phyloP scores from a whole-genome alignment of 495 filamentous ascomycete genomes.

The Aspergillus ostianus region DNA sequence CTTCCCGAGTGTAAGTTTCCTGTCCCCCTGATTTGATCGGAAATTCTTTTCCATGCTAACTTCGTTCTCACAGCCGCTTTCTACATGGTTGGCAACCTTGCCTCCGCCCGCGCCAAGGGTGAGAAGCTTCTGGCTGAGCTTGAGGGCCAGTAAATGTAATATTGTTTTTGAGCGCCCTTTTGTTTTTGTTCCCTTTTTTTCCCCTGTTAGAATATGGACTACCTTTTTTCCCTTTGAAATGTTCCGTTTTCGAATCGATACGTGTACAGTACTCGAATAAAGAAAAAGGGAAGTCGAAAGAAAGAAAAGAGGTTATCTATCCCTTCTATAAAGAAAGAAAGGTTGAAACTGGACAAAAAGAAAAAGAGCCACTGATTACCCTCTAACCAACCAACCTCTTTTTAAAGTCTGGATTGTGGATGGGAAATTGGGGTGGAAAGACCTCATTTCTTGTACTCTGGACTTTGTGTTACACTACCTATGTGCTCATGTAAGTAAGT shows the following conservation, averaged over 20 bases:
- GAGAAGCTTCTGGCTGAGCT: slow-evolving; percentile 99
- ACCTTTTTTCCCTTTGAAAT: slow-evolving; percentile 31
- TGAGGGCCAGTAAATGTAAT: slow-evolving; percentile 66
- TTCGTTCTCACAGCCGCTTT: slow-evolving; percentile 58
- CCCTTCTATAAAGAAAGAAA: slow-evolving; percentile 12
- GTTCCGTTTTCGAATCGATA: slow-evolving; percentile 40
- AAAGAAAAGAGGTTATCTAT: slow-evolving; percentile 16
- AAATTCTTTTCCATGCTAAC: slow-evolving; percentile 10
- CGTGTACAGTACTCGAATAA: slow-evolving; percentile 50
- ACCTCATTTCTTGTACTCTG: slow-evolving; percentile 25
- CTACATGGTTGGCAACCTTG: slow-evolving; percentile 98
- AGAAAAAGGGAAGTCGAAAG: slow-evolving; percentile 39
- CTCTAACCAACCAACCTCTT: slow-evolving; percentile 4
- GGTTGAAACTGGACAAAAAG: slow-evolving; percentile 16
- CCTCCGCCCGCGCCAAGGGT: slow-evolving; percentile 91
- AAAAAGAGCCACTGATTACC: slow-evolving; percentile 24
- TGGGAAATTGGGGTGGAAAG: slow-evolving; percentile 8
- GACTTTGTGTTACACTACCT: slow-evolving; percentile 43
- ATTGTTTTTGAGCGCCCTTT: slow-evolving; percentile 38
- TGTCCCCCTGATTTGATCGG: neutral
- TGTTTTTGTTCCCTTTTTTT: slow-evolving; percentile 30
- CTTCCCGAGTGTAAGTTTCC: slow-evolving; percentile 71
- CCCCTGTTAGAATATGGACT: slow-evolving; percentile 31
- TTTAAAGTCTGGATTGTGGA: slow-evolving; percentile 28
- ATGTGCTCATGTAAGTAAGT: slow-evolving; percentile 50